Base-by-base conservation (phyloP, 2,329 filamentous ascomycete species). In the Davidsoniella neocaledoniae region DNA sequence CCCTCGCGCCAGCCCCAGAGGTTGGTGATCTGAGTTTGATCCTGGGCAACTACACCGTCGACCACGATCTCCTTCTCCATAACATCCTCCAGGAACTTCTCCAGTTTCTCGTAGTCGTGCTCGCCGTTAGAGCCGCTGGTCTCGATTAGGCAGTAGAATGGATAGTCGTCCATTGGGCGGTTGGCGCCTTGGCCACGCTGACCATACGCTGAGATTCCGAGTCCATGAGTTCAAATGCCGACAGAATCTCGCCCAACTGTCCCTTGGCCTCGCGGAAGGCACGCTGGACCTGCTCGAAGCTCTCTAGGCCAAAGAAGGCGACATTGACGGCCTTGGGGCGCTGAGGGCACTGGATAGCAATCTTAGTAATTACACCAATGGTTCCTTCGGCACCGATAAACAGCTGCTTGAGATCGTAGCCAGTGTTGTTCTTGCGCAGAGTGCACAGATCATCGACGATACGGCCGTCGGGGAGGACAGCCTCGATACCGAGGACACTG, bases 141-240 rank as follows among this genome's bases (percentile, higher is more conserved):
- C 70, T 98, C 91, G 55, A 98, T 79, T 45, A 98, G 72, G 63
- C 90, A 95, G 71, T 96, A 98, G 68, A 98, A 98, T 0, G 87
- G 86, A 60, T 94, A 74, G 37, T 87, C 78, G 57, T 94, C 87
- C 2, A 98, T 71, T 0, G 91, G 91, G 51, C 79, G 73, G 60
- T 83, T 85, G 60, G 82, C 83, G 23, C 80, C 9, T 83, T 86
- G 36, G 87, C 83, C 49, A 73, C 68, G 50, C 78, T 72, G 38
- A 94, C 86, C 38, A 94, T 69, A 54, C 78, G 70, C 66, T 96
- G 91, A 55, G 79, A 90, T 55, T 78, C 72, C 16, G 76, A 78
- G 58, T 98, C 91, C 90, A 98, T 98, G 55, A 98, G 73, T 68
- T 98, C 91, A 62, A 98, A 98, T 0, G 91, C 91, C 2, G 90